These are phyloP conservation scores for Nepenthes alata DNA, from an alignment of 179 eudicot species.

Conservation along the genomic window DNA sequence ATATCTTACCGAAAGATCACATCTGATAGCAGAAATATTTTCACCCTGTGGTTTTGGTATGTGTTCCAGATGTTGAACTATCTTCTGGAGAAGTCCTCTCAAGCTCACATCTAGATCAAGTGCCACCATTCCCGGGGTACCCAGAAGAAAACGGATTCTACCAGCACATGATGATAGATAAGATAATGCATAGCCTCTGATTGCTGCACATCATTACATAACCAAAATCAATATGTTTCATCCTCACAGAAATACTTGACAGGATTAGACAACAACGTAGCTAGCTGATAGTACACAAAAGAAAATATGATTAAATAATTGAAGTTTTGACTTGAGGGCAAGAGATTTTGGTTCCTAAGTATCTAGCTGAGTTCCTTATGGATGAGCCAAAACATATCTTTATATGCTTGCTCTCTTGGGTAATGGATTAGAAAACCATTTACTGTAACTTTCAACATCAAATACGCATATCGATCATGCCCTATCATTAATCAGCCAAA, in stretches of 20 bases:
- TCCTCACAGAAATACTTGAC: not conserved
- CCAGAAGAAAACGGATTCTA: slow-evolving; percentile 81
- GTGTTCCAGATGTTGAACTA: slow-evolving; percentile 88
- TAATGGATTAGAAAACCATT: no score
- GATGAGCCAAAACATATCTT: not conserved
- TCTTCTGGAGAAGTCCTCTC: slow-evolving; percentile 76
- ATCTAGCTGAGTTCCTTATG: not conserved
- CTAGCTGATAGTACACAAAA: not conserved
- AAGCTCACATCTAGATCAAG: slow-evolving; percentile 75
- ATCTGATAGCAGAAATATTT: slow-evolving; percentile 77
- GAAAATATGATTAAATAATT: not conserved
- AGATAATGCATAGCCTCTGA: slow-evolving; percentile 92
- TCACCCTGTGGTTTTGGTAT: slow-evolving; percentile 96
- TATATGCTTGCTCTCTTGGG: no score
- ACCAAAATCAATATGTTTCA: not conserved
- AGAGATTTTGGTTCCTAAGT: not conserved
- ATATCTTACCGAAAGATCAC: slow-evolving; percentile 79
- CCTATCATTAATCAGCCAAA: no score
- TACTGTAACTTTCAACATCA: no score
- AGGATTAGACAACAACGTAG: not conserved
- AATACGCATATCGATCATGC: no score
- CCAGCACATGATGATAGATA: slow-evolving; percentile 95
- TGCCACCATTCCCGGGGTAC: slow-evolving; percentile 98
- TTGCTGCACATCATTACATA: slow-evolving; percentile 44
- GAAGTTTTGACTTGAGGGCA: not conserved